Evolutionary conservation across 768 basidiomycete genomes (phyloP), one percentile per base, ranked within the genome.

Genomic region (Boletus pseudopeckii): DNA sequence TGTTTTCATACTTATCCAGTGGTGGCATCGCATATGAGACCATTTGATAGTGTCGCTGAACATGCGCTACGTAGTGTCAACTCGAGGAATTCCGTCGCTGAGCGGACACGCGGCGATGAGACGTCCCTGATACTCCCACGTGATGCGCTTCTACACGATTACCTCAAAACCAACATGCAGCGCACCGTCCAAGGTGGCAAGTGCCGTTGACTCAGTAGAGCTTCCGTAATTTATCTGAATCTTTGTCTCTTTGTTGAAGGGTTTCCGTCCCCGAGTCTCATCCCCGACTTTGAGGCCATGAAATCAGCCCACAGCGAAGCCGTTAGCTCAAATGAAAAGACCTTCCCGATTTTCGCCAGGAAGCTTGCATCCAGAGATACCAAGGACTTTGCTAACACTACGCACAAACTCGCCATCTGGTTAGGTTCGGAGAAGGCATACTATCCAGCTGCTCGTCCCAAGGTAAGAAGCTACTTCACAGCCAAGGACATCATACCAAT

Each of bases 401-500:
- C 75, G 7, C 60, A 61, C 17, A 81, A 75, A 61, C 64, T 83
- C 18, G 65, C 71, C 1, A 6, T n/a, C 2, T 84, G 80, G 80
- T 61, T 82, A 39, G 45, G 61, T 24, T 75, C 76, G 47, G 70
- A 73, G 39, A 77, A 75, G 57, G 82, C 82, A 1, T 84, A 84
- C 59, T 84, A 84, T 60, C 44, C 64, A 1, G 70, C 56, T 32
- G 82, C 80, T 40, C 75, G 79, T 34, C 75, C 73, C 42, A 75
- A 78, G 68, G 83, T 81, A 53, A 55, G 71, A 61, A 8, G 39
- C 24, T n/a, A n/a, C 6, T 5, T 37, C 53, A 26, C 28, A 14
- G 18, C 11, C 17, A 33, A 47, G 55, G 22, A 60, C 48, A 32
- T 45, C 17, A 39, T 30, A 26, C 53, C 52, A 30, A 57, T 42